Evolutionary conservation across 345 rosid genomes (phyloP), one percentile per base, ranked within the genome.

Genomic region (Sonneratia caseolaris): DNA sequence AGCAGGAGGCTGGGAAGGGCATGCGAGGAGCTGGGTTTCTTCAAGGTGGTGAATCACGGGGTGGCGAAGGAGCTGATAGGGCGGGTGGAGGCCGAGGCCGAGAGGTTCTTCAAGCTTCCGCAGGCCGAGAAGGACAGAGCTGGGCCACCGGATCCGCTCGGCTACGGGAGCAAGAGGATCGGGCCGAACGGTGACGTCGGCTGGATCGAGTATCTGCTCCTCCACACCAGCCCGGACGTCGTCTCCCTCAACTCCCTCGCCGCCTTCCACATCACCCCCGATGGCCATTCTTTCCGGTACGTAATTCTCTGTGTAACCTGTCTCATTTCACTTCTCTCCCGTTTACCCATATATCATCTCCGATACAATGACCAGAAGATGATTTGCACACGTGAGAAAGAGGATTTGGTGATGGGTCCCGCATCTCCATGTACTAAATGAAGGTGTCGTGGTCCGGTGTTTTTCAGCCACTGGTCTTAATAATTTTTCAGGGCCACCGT

Each of bases 141-240:
- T 5, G 81, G 77, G 1, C 79, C 77, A 0, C 77, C 81, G 21
- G 70, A 68, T 66, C 81, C 81, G 12, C 66, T 78, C 6, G 84
- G 84, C 10, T 81, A 81, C 22, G 84, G 84, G 21, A 71, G 81
- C 71, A 81, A 67, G 69, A 78, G 70, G n/a, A 78, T 81, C 61
- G 84, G 84, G 45, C 72, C 76, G 13, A 81, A 73, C 37, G 84
- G 84, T 15, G 84, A 81, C 53, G 40, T 51, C 3, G 84, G 84
- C 12, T 78, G 79, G 70, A 71, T 81, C 64, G 84, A 81, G 61
- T 81, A 78, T 71, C 77, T 81, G n/a, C 71, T 81, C 22, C 64
- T 81, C 21, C 72, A 71, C 32, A 71, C 78, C 18, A 65, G 74
- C 37, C 79, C 78, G 15, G 36, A 68, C 2, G 37, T 67, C 13